Evolutionary conservation across 352 stramenopile genomes (phyloP), one percentile per base, ranked within the genome.

Genomic region (Globisporangium abappressorium): DNA sequence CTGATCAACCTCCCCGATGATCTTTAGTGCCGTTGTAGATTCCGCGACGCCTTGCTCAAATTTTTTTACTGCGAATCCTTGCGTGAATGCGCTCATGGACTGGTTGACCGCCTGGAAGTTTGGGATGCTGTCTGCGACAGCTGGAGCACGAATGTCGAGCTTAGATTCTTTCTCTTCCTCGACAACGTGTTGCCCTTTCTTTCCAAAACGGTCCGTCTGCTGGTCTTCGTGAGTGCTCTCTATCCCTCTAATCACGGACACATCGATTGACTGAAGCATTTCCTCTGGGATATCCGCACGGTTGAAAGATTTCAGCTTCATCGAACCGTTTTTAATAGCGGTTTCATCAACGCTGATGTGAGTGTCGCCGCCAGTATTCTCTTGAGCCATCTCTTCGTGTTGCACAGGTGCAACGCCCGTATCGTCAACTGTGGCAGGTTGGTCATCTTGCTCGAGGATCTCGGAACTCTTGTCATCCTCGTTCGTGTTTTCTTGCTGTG

Each of bases 241-340:
- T 18, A 63, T 30, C 14, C 5, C 28, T 59, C 46, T 34, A 3
- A 58, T 24, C 33, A 63, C 18, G 2, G 64, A 33, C 6, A 80
- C 24, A 11, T 86, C 74, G 33, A 84, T 78, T 0, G 80, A 85
- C 34, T 88, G 69, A 18, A 85, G 66, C 72, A 86, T 80, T 59
- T 88, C 80, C 6, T 70, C 38, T 24, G 79, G 77, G 36, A 85
- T 84, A 34, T 78, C 75, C 18, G 51, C 15, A 15, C 66, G 56
- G 5, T 49, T 57, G 51, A 63, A 34, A 20, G 36, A n/a, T 28
- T 15, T 33, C 41, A 24, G 28, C n/a, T 8, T 5, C 8, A n/a
- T 22, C 26, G 14, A 11, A 1, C 30, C 30, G 18, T 30, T 46
- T 28, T 59, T 47, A 38, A 30, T 38, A 49, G 57, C 15, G 3